Conservation (phyloP, 352 stramenopile genomes). For the Aphanomyces stellatus region DNA sequence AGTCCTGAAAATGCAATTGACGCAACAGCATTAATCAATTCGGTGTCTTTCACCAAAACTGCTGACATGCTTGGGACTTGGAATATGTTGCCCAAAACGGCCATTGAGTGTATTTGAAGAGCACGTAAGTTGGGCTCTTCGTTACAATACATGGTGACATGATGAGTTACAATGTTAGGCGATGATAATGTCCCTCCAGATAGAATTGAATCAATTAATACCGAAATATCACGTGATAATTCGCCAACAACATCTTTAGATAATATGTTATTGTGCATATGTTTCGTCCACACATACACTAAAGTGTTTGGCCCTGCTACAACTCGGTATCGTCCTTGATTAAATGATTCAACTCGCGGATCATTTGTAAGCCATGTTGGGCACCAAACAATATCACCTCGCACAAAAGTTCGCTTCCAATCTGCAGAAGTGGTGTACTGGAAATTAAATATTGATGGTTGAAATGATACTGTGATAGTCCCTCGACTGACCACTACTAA, state of each 20-base stretch:
- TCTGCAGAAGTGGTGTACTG: background rate
- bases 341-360: background rate
- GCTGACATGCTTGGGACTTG: background rate
- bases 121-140: background rate
- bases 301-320: background rate
- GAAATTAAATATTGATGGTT: conserved; percentile 7
- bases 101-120: background rate
- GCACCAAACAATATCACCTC: conserved; percentile 17
- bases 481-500: conserved; percentile 9
- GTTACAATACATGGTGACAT: background rate
- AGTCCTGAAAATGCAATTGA: conserved; percentile 1
- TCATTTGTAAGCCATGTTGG: conserved; percentile 13
- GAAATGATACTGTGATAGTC: background rate
- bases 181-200: background rate
- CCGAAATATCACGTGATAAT: conserved; percentile 1
- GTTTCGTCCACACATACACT: conserved; percentile 11
- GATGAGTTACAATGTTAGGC: background rate
- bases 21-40: conserved; percentile 4
- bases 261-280: background rate
- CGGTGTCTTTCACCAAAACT: background rate
- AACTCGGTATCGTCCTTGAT: background rate
- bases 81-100: background rate
- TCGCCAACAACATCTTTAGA: background rate
- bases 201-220: background rate
- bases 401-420: conserved; percentile 9